Evolutionary conservation across 768 basidiomycete species (phyloP), one percentile per base, ranked within the genome.

Genomic region (Boletus huronensis): DNA sequence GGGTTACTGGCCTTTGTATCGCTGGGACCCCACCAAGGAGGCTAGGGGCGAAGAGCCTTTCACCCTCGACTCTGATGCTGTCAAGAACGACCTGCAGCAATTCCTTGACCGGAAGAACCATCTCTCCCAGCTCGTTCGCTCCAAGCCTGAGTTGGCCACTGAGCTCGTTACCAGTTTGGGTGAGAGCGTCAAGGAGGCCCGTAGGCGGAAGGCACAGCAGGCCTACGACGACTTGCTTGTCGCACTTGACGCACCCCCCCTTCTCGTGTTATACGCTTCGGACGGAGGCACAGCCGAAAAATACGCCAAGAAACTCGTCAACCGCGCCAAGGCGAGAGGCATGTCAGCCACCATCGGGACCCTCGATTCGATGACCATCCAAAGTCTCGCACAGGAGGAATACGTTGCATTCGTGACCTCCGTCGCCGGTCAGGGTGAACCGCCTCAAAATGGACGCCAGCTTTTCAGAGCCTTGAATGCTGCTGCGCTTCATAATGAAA

Each of bases 51-150:
- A 85, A 66, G 93, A 95, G 58, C 88, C 90, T 16, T 99, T 99
- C 77, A 80, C 82, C 13, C 84, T 99, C 54, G 97, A 98, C 73
- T 94, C 92, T 4, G 92, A 96, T 61, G 79, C 87, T 29, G 82
- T 99, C 73, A 98, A 98, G 80, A 87, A 91, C 56, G 96, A 97
- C 64, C 77, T 99, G 21, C 84, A 87, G 69, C 80, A 87, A 62
- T 99, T 98, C 83, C 85, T 99, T 57, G 95, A 98, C 67, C 81
- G 94, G 43, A 90, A 98, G 72, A 98, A 96, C 70, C 96, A 98
- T 67, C 82, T 98, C 48, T 96, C 93, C 1, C 95, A 98, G 72
- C 86, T 99, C 58, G 84, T 88, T 36, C 85, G 84, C 14, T 82
- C 89, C 4, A 84, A 82, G 47, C 94, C 94, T 41, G 77, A 87